phyloP scores from a whole-genome alignment of 495 filamentous ascomycete species.

The Neurospora sp. region DNA sequence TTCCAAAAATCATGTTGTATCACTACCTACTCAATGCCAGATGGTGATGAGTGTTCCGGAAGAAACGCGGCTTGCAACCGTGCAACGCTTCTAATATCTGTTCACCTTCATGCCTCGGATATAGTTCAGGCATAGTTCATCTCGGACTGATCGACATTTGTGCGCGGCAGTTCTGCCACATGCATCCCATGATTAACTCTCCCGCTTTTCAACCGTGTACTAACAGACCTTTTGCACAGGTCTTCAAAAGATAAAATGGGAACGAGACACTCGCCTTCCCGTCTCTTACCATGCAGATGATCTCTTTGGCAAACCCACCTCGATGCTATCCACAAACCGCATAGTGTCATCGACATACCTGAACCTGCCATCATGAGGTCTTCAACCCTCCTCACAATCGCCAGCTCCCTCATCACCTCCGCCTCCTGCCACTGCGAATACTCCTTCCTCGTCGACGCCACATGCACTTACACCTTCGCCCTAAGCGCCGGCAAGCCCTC shows the following conservation, averaged over 20 bases:
- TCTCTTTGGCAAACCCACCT: too few species aligned
- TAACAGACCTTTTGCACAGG: neutral
- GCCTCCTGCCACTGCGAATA: neutral
- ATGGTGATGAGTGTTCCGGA: neutral
- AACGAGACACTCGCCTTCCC: too few species aligned
- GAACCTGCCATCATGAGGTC: constrained; percentile 1
- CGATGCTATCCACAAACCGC: too few species aligned
- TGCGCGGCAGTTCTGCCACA: neutral
- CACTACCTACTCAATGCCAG: neutral
- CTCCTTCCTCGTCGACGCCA: constrained; percentile 4
- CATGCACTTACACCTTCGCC: constrained; percentile 7
- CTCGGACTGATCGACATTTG: neutral
- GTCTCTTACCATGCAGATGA: too few species aligned
- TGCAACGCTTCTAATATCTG: neutral
- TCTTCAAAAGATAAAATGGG: neutral
- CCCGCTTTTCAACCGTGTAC: neutral
- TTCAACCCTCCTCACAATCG: neutral
- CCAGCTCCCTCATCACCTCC: neutral
- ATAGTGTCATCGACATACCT: neutral
- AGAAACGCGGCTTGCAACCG: neutral
- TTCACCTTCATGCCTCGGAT: neutral
- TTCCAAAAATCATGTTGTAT: neutral
- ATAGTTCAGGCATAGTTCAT: neutral
- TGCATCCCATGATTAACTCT: neutral
- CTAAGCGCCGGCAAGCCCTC: constrained; percentile 9